These are phyloP conservation scores for Angomonas deanei DNA, from an alignment of 208 protist species.

Conservation along the genomic window DNA sequence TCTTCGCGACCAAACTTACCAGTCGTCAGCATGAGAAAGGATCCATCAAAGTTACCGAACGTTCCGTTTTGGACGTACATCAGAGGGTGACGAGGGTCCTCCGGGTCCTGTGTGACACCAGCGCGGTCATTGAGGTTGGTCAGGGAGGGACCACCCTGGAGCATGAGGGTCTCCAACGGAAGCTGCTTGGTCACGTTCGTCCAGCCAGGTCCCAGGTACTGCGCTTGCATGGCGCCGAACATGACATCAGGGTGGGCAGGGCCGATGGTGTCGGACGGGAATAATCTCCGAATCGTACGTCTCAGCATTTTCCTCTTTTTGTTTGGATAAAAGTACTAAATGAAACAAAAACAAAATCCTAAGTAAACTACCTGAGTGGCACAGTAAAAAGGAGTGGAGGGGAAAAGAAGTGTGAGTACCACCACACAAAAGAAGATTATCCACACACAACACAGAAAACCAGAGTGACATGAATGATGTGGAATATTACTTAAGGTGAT, in stretches of 20 bases:
- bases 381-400: constrained; percentile 10
- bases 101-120: constrained; percentile 71
- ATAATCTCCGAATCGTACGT: constrained; percentile 32
- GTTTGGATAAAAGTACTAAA: neutral
- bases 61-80: constrained; percentile 58
- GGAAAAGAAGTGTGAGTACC: neutral
- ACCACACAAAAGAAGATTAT: constrained; percentile 4
- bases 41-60: constrained; percentile 53
- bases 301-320: constrained; percentile 46
- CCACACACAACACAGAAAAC: neutral
- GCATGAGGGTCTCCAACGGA: constrained; percentile 62
- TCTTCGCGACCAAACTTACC: constrained; percentile 56
- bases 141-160: constrained; percentile 67
- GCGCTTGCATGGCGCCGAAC: constrained; percentile 74
- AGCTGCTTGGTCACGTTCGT: constrained; percentile 60
- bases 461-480: too few relatives aligned
- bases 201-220: constrained; percentile 83
- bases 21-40: constrained; percentile 58
- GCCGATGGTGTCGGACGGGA: constrained; percentile 62
- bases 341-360: neutral
- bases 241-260: constrained; percentile 74
- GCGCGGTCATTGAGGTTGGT: constrained; percentile 78
- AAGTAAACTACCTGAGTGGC: constrained; percentile 1
- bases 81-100: constrained; percentile 79
- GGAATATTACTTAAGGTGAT: too few relatives aligned